Conservation (phyloP, 2,329 filamentous ascomycete genomes). For the Ceratocystis smalleyi region DNA sequence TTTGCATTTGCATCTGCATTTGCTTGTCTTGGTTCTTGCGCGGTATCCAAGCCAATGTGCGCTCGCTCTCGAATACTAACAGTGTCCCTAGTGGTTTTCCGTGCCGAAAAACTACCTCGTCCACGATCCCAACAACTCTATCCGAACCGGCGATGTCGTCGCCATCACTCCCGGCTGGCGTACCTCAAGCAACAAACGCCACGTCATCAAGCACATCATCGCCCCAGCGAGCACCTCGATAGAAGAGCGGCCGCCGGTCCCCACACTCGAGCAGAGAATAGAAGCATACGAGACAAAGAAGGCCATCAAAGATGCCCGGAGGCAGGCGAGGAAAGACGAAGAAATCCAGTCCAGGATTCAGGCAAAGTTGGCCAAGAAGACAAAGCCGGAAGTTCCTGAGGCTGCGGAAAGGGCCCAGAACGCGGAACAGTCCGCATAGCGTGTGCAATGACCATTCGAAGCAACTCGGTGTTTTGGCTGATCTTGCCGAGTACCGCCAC, state of each 20-base stretch:
- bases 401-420: background rate
- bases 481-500: background rate
- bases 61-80: background rate
- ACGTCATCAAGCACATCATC: conserved; percentile 61
- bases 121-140: conserved; percentile 61
- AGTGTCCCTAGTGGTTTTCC: conserved; percentile 36
- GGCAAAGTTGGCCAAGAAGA: conserved; percentile 12
- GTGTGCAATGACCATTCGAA: background rate
- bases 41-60: too few species aligned
- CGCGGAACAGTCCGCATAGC: background rate
- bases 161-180: conserved; percentile 52
- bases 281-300: conserved; percentile 38
- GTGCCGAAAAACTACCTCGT: conserved; percentile 51
- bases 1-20: too few species aligned
- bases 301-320: conserved; percentile 40
- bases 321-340: conserved; percentile 25
- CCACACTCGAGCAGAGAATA: conserved; percentile 46
- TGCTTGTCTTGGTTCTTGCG: too few species aligned
- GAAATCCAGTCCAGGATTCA: conserved; percentile 16
- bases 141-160: conserved; percentile 60
- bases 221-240: conserved; percentile 50
- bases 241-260: conserved; percentile 48
- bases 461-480: background rate
- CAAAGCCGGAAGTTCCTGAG: background rate
- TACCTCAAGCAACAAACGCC: conserved; percentile 50